Conservation (phyloP, 768 basidiomycete species). For the Mycena amicta region DNA sequence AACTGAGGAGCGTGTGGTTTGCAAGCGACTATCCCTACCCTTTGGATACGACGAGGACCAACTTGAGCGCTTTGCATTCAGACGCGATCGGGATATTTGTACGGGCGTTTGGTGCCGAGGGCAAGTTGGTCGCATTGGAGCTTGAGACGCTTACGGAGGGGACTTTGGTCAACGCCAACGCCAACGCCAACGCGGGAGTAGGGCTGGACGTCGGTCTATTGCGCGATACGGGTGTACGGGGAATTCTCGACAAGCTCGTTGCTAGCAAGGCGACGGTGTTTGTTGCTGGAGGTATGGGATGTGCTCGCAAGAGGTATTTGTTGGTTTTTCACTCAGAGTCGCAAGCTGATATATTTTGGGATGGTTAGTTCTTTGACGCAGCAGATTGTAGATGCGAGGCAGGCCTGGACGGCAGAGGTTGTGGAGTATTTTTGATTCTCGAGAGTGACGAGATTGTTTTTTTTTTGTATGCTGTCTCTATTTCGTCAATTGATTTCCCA, state of each 20-base stretch:
- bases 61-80: slow-evolving; percentile 43
- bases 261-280: slow-evolving; percentile 52
- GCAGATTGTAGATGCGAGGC: slow-evolving; percentile 51
- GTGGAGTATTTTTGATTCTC: slow-evolving; percentile 47
- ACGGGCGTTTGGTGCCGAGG: slow-evolving; percentile 43
- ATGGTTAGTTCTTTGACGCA: slow-evolving; percentile 51
- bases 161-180: slow-evolving; percentile 4
- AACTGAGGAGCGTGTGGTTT: slow-evolving; percentile 52
- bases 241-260: slow-evolving; percentile 61
- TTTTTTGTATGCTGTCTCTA: no score
- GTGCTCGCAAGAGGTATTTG: slow-evolving; percentile 49
- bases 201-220: slow-evolving; percentile 34
- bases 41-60: no score
- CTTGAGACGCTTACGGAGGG: slow-evolving; percentile 48
- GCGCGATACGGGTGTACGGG: slow-evolving; percentile 51
- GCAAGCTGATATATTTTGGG: neutral
- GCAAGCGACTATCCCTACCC: slow-evolving; percentile 62
- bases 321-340: neutral
- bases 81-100: slow-evolving; percentile 47
- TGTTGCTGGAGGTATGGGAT: slow-evolving; percentile 49
- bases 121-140: slow-evolving; percentile 41
- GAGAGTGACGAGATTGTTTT: no score
- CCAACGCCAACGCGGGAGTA: slow-evolving; percentile 11
- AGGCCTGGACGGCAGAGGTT: slow-evolving; percentile 37
- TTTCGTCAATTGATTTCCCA: no score